Base-by-base conservation (phyloP, 192 early-diverging fungal species). In the Mortierella hygrophila region DNA sequence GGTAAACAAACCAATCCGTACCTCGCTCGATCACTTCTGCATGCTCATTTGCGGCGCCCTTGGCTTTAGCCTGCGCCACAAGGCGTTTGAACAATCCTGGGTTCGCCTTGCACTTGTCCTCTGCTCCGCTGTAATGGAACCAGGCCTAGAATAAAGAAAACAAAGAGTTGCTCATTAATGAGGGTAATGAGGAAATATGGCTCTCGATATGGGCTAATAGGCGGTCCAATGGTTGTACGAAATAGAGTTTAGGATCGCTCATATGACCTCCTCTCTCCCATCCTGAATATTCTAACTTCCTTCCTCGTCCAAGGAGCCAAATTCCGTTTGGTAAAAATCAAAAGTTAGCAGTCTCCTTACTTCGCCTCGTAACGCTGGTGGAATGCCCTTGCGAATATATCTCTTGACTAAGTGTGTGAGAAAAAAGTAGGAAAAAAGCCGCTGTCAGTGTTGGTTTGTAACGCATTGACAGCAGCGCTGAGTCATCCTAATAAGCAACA, bases 361-460 rank as follows among this genome's bases (percentile, higher is more conserved):
- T 80, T 85, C 79, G 70, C 92, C 91, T 63, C 96, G 88, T 26
- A 95, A 81, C 38, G 93, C 91, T 40, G 93, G 83, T 46, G 96
- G 96, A 71, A 97, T 95, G 10, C 96, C 96, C 87, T 95, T 95
- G 15, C 95, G 91, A 26, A 97, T 89, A 74, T 93, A 95, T 70
- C 94, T 87, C 75, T 96, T 96, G 44, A 95, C 93, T 92, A 70
- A 26, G 49, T 54, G 10, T 9, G 37, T 41, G 68, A 72, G n/a
- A n/a, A 60, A 44, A 88, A 42, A 71, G 44, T 37, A 13, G 5
- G 65, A 76, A 70, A 41, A 68, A 49, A 55, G 35, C 60, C 37
- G 23, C 23, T 52, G 32, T 40, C n/a, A 29, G 40, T 6, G 37
- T 57, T 54, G 32, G 26, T 18, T 15, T 57, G 29, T 40, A 18